These are phyloP conservation scores for Cucumis sativus DNA, from an alignment of 306 rosid genomes.

Conservation along the genomic window DNA sequence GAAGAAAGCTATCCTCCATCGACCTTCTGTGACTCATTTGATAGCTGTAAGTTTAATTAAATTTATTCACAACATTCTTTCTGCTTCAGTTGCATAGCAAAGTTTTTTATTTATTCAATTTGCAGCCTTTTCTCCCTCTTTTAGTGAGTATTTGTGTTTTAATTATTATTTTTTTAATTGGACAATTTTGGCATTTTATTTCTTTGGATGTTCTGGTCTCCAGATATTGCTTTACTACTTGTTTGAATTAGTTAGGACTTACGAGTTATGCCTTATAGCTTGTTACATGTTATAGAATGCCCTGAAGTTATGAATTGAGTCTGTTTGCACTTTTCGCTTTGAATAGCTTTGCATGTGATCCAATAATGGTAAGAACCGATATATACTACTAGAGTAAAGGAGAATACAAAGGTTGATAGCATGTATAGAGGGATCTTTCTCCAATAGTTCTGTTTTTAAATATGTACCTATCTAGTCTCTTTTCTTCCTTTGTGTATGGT, in stretches of 20 bases:
- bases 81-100: not conserved
- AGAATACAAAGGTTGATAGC: not conserved
- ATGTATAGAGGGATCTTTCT: not conserved
- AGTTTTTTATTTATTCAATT: not conserved
- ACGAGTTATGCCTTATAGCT: not conserved
- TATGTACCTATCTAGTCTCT: not conserved
- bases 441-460: not conserved
- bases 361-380: not conserved
- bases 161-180: too few species aligned
- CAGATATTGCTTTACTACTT: not conserved
- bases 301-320: not conserved
- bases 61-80: not conserved
- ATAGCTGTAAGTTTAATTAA: constrained; percentile 74
- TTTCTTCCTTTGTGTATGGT: not conserved
- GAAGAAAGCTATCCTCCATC: constrained; percentile 81
- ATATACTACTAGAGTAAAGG: not conserved
- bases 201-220: not conserved
- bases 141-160: not conserved
- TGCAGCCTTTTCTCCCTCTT: not conserved
- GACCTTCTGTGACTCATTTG: constrained; percentile 81
- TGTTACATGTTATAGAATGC: not conserved
- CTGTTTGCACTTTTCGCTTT: not conserved
- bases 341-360: not conserved
- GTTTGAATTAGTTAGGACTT: not conserved
- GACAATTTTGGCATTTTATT: not conserved